Conservation (phyloP, 2,329 filamentous ascomycete genomes). For the Monilinia fructicola region DNA sequence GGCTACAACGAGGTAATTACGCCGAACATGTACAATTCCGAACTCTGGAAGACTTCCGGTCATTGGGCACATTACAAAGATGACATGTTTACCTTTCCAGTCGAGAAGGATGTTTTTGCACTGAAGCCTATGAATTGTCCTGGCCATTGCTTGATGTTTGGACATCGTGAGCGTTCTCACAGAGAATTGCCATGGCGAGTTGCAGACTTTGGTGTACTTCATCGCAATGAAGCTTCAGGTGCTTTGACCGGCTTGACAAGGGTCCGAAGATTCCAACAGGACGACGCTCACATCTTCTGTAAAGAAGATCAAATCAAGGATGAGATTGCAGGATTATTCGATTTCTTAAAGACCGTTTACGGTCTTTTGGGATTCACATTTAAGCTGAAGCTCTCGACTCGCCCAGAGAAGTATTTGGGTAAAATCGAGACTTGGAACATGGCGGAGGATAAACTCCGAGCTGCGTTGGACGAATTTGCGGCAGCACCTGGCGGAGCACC, state of each 20-base stretch:
- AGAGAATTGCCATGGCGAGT: constrained; percentile 86
- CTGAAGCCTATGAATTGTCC: constrained; percentile 99
- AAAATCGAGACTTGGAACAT: constrained; percentile 84
- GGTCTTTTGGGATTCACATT: constrained; percentile 85
- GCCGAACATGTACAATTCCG: constrained; percentile 93
- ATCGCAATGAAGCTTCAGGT: constrained; percentile 93
- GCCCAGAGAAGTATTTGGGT: constrained; percentile 84
- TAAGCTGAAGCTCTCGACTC: constrained; percentile 91
- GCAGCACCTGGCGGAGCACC: constrained; percentile 54
- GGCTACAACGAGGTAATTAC: constrained; percentile 94
- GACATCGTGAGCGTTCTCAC: constrained; percentile 80
- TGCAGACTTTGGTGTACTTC: constrained; percentile 93
- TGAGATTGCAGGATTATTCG: constrained; percentile 81
- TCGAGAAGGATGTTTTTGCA: constrained; percentile 81
- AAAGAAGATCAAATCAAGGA: constrained; percentile 70
- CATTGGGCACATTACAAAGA: constrained; percentile 95
- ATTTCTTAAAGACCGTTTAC: constrained; percentile 79
- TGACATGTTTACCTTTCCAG: constrained; percentile 86
- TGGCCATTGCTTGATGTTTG: constrained; percentile 86
- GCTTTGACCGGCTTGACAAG: constrained; percentile 87
- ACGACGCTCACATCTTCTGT: constrained; percentile 96
- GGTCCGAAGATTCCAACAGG: constrained; percentile 91
- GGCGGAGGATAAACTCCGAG: constrained; percentile 77
- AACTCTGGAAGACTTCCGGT: constrained; percentile 90
- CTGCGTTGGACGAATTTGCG: constrained; percentile 77